Evolutionary conservation across 1,284 basidiomycete genomes (phyloP).

Genomic region (Chalciporus sp.): DNA sequence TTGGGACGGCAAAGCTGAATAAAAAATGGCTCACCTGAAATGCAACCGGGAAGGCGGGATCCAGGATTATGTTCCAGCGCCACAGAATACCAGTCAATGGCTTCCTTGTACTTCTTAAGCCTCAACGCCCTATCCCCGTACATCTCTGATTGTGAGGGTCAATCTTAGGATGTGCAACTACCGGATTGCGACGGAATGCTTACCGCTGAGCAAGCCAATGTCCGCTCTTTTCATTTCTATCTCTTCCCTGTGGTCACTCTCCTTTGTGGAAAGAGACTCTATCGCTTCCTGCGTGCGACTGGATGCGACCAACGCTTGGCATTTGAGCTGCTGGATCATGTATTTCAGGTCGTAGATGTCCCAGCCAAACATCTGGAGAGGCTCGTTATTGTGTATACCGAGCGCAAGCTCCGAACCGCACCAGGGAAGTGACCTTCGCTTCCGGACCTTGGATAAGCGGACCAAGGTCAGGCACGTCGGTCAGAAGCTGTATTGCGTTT

Average conservation of each 20-base stretch:
- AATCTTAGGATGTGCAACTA: background rate
- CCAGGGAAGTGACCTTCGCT: background rate
- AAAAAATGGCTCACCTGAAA: background rate
- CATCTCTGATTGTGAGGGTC: background rate
- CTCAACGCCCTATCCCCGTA: background rate
- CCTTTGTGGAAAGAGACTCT: background rate
- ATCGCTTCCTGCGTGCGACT: background rate
- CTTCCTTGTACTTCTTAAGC: background rate
- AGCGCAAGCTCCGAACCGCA: background rate
- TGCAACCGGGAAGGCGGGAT: background rate
- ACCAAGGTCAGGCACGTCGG: background rate
- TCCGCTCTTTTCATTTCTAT: background rate
- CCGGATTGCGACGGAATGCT: background rate
- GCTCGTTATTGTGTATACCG: background rate
- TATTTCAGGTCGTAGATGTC: background rate
- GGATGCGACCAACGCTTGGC: background rate
- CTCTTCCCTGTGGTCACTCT: background rate
- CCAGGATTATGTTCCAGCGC: background rate
- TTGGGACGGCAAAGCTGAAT: background rate
- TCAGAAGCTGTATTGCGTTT: background rate
- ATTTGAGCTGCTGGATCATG: background rate
- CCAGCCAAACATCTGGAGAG: constrained; percentile 12
- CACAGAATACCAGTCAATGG: background rate
- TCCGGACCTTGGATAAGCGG: constrained; percentile 7
- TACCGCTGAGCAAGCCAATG: constrained; percentile 4